Percentiles rank a stretch among this genome's conserved stretches.
Evolutionary conservation across 1,284 basidiomycete genomes (phyloP).

Genomic region (Cutaneotrichosporon sp.): DNA sequence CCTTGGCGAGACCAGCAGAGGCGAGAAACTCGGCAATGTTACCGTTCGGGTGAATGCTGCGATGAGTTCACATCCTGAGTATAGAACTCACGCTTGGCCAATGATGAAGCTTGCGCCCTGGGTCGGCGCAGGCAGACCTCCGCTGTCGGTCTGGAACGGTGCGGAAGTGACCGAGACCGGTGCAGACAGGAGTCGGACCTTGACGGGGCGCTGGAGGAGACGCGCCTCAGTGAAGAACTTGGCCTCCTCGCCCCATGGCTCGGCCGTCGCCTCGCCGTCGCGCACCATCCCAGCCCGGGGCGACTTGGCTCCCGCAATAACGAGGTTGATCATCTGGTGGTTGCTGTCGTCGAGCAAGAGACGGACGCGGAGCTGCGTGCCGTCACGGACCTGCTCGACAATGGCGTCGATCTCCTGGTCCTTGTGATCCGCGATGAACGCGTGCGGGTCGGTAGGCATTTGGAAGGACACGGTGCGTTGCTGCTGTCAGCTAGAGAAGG

Average conservation of each 20-base stretch:
- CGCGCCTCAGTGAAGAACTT: slow-evolving; percentile 92
- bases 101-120: slow-evolving; percentile 78
- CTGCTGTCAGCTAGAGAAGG: slow-evolving; percentile 47
- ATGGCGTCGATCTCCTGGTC: slow-evolving; percentile 82
- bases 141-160: slow-evolving; percentile 65
- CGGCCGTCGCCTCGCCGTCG: slow-evolving; percentile 63
- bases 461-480: slow-evolving; percentile 69
- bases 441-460: slow-evolving; percentile 85
- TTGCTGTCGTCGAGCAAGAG: slow-evolving; percentile 79
- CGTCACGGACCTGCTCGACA: slow-evolving; percentile 91
- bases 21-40: slow-evolving; percentile 91
- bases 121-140: slow-evolving; percentile 39
- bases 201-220: slow-evolving; percentile 81
- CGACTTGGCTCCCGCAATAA: slow-evolving; percentile 79
- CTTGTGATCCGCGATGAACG: slow-evolving; percentile 86
- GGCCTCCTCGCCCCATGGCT: slow-evolving; percentile 84
- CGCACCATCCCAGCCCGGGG: slow-evolving; percentile 63
- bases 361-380: slow-evolving; percentile 81
- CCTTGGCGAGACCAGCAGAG: slow-evolving; percentile 75
- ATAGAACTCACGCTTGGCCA: slow-evolving; percentile 59
- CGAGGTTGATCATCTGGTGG: slow-evolving; percentile 56
- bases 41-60: slow-evolving; percentile 77
- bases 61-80: not conserved
- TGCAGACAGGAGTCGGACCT: slow-evolving; percentile 79
- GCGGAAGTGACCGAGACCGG: slow-evolving; percentile 70